Conservation (phyloP, 768 basidiomycete species). For the Rubroboletus satanas region DNA sequence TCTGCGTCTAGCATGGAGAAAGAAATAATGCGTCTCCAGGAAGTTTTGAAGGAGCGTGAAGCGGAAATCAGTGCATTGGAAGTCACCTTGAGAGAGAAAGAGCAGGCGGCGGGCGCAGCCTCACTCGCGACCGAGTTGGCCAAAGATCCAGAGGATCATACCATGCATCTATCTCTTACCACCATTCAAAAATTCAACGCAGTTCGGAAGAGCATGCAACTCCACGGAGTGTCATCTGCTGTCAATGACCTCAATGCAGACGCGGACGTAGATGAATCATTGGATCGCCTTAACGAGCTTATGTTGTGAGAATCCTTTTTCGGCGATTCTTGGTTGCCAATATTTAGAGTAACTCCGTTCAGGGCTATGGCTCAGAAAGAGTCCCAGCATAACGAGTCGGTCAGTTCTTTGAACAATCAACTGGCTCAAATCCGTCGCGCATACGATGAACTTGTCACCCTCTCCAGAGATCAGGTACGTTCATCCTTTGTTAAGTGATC, state of each 20-base stretch:
- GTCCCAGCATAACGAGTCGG: constrained; percentile 76
- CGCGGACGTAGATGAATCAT: constrained; percentile 56
- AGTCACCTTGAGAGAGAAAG: constrained; percentile 41
- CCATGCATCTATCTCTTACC: constrained; percentile 57
- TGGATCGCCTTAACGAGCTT: constrained; percentile 82
- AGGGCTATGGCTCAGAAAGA: constrained; percentile 99
- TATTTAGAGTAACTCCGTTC: constrained; percentile 7
- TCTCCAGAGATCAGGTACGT: constrained; percentile 81
- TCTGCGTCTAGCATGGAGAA: constrained; percentile 84
- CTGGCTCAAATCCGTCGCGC: constrained; percentile 68
- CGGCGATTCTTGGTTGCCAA: neutral
- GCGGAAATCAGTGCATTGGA: constrained; percentile 84
- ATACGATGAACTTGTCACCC: constrained; percentile 74
- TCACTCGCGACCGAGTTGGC: neutral
- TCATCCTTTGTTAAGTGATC: neutral
- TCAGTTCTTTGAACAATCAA: constrained; percentile 67
- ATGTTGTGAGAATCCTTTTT: constrained; percentile 65
- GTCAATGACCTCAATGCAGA: constrained; percentile 33
- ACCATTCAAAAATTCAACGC: constrained; percentile 73
- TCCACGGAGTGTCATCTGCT: constrained; percentile 37
- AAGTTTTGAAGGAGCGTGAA: constrained; percentile 87
- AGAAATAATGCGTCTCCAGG: constrained; percentile 94
- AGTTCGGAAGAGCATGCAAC: constrained; percentile 63
- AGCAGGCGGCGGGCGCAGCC: constrained; percentile 9
- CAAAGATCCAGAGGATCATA: constrained; percentile 22